Evolutionary conservation across 441 rosid genomes (phyloP).

Genomic region (Eruca vesicaria): DNA sequence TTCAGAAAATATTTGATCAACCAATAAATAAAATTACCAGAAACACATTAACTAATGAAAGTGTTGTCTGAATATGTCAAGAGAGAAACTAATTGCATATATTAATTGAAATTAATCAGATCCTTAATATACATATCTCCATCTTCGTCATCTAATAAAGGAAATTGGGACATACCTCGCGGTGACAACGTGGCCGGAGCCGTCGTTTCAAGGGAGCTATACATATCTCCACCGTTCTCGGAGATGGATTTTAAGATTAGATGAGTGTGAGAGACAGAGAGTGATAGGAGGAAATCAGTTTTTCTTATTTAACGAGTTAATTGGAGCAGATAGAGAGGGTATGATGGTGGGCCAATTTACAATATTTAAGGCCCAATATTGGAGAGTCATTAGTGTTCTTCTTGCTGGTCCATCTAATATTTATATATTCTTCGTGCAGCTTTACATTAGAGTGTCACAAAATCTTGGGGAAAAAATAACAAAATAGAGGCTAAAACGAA

Average conservation of each 20-base stretch:
- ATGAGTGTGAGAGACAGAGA: background rate
- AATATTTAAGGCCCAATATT: slow-evolving; percentile 11
- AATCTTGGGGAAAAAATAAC: too few relatives aligned
- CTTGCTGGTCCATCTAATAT: background rate
- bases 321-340: background rate
- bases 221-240: slow-evolving; percentile 3
- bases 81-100: background rate
- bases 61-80: background rate
- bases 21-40: background rate
- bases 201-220: slow-evolving; percentile 20
- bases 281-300: background rate
- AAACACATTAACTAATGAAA: background rate
- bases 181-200: slow-evolving; percentile 18
- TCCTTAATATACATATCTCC: background rate
- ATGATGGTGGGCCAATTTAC: background rate
- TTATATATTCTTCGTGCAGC: background rate
- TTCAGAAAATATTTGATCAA: background rate
- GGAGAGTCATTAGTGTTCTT: background rate
- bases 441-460: too few relatives aligned
- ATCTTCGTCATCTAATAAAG: background rate
- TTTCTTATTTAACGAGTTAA: background rate
- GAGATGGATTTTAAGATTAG: background rate
- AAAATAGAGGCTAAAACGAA: background rate
- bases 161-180: slow-evolving; percentile 1
- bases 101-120: background rate